phyloP scores from a whole-genome alignment of 2,329 filamentous ascomycete genomes.

The Fusarium avenaceum region DNA sequence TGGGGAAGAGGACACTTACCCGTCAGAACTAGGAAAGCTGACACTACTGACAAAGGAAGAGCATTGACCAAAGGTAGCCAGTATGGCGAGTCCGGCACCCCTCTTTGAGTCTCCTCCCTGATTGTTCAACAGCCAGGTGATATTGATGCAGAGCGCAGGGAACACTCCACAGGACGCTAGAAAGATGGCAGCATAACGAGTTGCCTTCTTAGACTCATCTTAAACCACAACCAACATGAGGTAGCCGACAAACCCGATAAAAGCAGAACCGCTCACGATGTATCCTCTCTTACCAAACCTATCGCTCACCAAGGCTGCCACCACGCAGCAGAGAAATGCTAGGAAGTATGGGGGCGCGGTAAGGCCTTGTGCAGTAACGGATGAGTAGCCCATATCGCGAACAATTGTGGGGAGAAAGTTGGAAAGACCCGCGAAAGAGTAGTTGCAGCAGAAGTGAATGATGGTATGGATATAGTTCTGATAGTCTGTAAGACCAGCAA shows the following conservation, averaged over 20 bases:
- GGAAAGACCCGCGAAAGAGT: conserved; percentile 29
- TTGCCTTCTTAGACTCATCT: conserved; percentile 8
- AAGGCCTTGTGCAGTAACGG: conserved; percentile 21
- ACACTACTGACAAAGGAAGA: conserved; percentile 23
- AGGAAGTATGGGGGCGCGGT: conserved; percentile 24
- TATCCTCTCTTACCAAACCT: conserved; percentile 17
- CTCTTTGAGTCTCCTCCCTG: conserved; percentile 30
- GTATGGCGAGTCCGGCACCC: conserved; percentile 13
- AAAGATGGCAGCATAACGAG: conserved; percentile 22
- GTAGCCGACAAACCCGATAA: conserved; percentile 23
- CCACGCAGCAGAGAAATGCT: conserved; percentile 23
- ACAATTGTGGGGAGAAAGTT: conserved; percentile 39
- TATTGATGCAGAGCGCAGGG: conserved; percentile 24
- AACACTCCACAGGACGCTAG: conserved; percentile 18
- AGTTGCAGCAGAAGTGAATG: conserved; percentile 40
- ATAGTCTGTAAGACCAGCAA: conserved; percentile 25
- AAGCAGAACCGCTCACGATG: not conserved
- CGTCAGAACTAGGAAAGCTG: conserved; percentile 19
- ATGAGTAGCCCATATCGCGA: conserved; percentile 14
- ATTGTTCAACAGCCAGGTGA: conserved; percentile 36
- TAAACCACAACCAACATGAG: conserved; percentile 12
- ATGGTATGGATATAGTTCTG: conserved; percentile 28
- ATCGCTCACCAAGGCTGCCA: conserved; percentile 18
- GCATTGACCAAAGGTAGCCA: conserved; percentile 26
- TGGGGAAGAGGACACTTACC: conserved; percentile 1